Evolutionary conservation across 2,329 filamentous ascomycete genomes (phyloP).

Genomic region (Sclerotinia sclerotiorum): DNA sequence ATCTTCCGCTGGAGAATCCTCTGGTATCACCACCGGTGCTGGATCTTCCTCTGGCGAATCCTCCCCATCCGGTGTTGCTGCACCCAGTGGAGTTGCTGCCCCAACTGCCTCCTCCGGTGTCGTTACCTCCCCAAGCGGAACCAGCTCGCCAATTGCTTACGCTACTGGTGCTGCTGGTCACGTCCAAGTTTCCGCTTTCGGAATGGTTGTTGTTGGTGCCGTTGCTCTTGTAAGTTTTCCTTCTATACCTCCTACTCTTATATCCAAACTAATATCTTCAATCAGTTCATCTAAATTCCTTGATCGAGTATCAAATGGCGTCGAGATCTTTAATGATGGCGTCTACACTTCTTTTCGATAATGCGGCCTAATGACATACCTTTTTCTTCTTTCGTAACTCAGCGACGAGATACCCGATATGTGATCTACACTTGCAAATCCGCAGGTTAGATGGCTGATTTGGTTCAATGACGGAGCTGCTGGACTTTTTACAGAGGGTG

Average conservation of each 20-base stretch:
- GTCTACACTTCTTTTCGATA: conserved; percentile 14
- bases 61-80: conserved; percentile 25
- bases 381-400: conserved; percentile 29
- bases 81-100: conserved; percentile 26
- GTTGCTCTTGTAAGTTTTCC: conserved; percentile 39
- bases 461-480: conserved; percentile 19
- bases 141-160: conserved; percentile 37
- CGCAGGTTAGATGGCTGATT: conserved; percentile 25
- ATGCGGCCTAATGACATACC: conserved; percentile 35
- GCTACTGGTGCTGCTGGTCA: conserved; percentile 37
- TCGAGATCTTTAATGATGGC: conserved; percentile 30
- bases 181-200: conserved; percentile 38
- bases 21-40: conserved; percentile 7
- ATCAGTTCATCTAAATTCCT: conserved; percentile 38
- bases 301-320: conserved; percentile 31
- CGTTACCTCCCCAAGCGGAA: conserved; percentile 29
- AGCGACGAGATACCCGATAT: conserved; percentile 30
- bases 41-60: background rate
- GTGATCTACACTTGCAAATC: conserved; percentile 31
- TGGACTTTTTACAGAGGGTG: conserved; percentile 23
- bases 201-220: conserved; percentile 40
- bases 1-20: conserved; percentile 13
- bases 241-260: background rate
- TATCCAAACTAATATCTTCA: conserved; percentile 26
- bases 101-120: conserved; percentile 33